phyloP scores from a whole-genome alignment of 768 basidiomycete genomes.

The Exidia glandulosa region DNA sequence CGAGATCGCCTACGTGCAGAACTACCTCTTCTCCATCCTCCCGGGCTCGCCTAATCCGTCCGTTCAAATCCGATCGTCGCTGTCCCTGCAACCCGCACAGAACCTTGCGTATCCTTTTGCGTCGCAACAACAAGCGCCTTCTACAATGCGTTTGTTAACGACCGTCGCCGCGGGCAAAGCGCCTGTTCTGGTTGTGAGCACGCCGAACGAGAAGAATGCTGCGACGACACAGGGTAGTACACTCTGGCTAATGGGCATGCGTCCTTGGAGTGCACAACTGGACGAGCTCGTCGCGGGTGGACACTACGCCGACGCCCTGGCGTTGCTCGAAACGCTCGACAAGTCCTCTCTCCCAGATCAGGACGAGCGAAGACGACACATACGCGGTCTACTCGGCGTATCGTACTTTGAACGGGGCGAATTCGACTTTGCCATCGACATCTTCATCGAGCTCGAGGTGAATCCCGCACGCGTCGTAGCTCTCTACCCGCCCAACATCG shows the following conservation, averaged over 20 bases:
- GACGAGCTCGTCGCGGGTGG: constrained; percentile 68
- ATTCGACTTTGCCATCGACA: constrained; percentile 73
- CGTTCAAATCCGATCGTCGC: constrained; percentile 60
- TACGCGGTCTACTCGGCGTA: constrained; percentile 69
- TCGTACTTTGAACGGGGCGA: constrained; percentile 57
- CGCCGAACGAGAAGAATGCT: constrained; percentile 60
- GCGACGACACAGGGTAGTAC: constrained; percentile 61
- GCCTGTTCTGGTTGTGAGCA: constrained; percentile 51
- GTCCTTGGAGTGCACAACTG: constrained; percentile 67
- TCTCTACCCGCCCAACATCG: constrained; percentile 70
- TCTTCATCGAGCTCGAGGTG: constrained; percentile 77
- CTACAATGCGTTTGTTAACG: constrained; percentile 54
- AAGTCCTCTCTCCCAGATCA: constrained; percentile 44
- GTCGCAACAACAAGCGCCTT: constrained; percentile 21
- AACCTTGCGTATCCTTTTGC: constrained; percentile 53
- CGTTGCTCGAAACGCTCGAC: constrained; percentile 63
- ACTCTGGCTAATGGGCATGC: constrained; percentile 67
- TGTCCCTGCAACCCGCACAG: constrained; percentile 52
- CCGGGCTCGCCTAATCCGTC: constrained; percentile 40
- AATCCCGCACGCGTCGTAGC: constrained; percentile 92
- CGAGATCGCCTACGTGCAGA: constrained; percentile 66
- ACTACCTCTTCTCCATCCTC: constrained; percentile 67
- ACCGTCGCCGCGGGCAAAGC: constrained; percentile 42
- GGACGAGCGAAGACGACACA: constrained; percentile 44
- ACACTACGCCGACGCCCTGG: constrained; percentile 68